Evolutionary conservation across 805 yeast genomes (phyloP).

Genomic region (Pichia manshurica): DNA sequence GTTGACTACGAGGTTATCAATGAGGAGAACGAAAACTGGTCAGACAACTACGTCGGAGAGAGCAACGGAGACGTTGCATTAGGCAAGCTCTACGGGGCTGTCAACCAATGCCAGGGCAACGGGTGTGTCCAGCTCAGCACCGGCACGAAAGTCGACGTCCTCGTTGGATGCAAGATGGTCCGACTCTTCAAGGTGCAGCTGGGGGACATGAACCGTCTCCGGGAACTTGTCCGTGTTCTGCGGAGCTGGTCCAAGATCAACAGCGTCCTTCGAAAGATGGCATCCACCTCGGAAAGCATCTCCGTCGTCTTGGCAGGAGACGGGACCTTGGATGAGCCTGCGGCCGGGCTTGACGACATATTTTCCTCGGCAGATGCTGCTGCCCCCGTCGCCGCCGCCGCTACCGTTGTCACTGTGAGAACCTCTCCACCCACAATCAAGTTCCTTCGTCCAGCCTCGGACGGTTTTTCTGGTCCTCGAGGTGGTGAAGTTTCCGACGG

Average conservation of each 20-base stretch:
- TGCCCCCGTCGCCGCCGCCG: no score
- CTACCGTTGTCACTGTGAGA: no score
- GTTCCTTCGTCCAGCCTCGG: no score
- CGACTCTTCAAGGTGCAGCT: conserved; percentile 27
- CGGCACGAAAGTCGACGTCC: conserved; percentile 9
- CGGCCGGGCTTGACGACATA: not conserved
- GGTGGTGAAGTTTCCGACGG: no score
- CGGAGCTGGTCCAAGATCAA: conserved; percentile 28
- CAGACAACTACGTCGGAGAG: conserved; percentile 6
- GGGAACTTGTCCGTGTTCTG: conserved; percentile 17
- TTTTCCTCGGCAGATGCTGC: not conserved
- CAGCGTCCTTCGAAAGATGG: conserved; percentile 20
- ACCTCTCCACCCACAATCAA: no score
- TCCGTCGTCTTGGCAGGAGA: no score
- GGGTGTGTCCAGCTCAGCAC: conserved; percentile 1
- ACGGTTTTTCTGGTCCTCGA: no score
- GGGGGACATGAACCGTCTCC: conserved; percentile 17
- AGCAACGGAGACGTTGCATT: conserved; percentile 4
- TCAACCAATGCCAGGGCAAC: conserved; percentile 14
- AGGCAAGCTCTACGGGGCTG: conserved; percentile 18
- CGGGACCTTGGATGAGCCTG: not conserved
- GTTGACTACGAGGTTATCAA: conserved; percentile 22
- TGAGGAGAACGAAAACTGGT: conserved; percentile 23
- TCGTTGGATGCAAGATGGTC: conserved; percentile 28
- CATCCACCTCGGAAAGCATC: not conserved